These are phyloP conservation scores for Scutellaria barbata DNA, from an alignment of 257 asterid species.

Conservation along the genomic window DNA sequence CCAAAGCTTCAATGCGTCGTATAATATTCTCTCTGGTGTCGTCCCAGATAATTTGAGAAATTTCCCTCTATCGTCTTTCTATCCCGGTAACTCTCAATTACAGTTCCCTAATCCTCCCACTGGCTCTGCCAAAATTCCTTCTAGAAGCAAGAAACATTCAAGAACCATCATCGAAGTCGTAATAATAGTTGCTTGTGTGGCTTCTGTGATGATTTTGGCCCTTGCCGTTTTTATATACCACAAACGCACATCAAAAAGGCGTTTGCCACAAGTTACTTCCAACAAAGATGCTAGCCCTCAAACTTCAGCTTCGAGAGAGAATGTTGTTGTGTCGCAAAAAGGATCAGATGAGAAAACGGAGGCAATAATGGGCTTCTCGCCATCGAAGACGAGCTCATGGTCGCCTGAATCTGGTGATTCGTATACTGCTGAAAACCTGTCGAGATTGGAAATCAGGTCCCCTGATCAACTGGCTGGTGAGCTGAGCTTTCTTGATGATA, in stretches of 20 bases:
- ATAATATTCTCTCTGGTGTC: slow-evolving; percentile 77
- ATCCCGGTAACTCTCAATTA: slow-evolving; percentile 80
- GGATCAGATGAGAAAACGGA: slow-evolving; percentile 73
- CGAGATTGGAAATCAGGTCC: slow-evolving; percentile 76
- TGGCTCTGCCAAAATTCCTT: slow-evolving; percentile 51
- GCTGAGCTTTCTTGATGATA: slow-evolving; percentile 82
- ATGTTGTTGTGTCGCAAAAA: slow-evolving; percentile 57
- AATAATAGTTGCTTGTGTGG: slow-evolving; percentile 60
- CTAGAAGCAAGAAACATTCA: slow-evolving; percentile 42
- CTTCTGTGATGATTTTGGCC: slow-evolving; percentile 49
- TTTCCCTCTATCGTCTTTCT: slow-evolving; percentile 79
- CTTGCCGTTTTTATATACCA: slow-evolving; percentile 51
- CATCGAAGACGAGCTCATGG: slow-evolving; percentile 89
- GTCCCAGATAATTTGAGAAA: slow-evolving; percentile 90
- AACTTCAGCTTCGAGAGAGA: slow-evolving; percentile 59
- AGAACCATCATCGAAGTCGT: slow-evolving; percentile 55
- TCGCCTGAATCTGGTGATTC: slow-evolving; percentile 90
- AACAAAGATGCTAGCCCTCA: slow-evolving; percentile 53
- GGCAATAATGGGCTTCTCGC: slow-evolving; percentile 72
- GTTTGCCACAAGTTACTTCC: slow-evolving; percentile 45
- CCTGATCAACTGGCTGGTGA: slow-evolving; percentile 93
- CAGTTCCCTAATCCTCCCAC: slow-evolving; percentile 81
- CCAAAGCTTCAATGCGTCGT: slow-evolving; percentile 78
- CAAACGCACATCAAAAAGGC: slow-evolving; percentile 52
- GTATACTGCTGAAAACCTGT: slow-evolving; percentile 56